Base-by-base conservation (phyloP, 164 flowering plant species). In the Macadamia integrifolia region DNA sequence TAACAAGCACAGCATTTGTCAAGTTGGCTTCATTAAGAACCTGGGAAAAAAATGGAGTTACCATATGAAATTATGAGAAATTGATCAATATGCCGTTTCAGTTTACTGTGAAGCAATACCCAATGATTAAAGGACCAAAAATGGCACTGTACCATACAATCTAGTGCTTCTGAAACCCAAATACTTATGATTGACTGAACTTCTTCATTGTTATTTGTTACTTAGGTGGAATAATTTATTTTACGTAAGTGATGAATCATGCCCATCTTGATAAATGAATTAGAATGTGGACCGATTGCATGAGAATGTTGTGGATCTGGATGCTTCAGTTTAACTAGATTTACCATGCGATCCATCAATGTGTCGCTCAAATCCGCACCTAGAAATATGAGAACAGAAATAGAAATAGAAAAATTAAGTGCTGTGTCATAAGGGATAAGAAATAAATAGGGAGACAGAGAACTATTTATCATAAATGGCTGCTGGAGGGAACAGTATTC, bases 341-440 rank as follows among this genome's bases (percentile, higher is more conserved):
- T 79, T 89, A 94, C 97, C 97, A 92, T 94, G 64, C 97, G 93
- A 79, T 92, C 99, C 99, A 94, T 94, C 83, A 92, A 77, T 9
- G 97, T 94, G 80, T 94, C 97, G 56, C 99, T 92, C 80, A 94
- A 82, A 83, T 94, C 99, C 0, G 99, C 99, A 79, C 97, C 97
- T 94, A 85, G 18, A 2, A 60, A 23, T 58, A 69, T 42, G 17
- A 59, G 44, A 69, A 57, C 30, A 67, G 30, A 61, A 59, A 48
- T 10, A 11, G 13, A 61, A 59, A 48, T 10, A 18, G 13, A 53
- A 48, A 61, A 28, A 50, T 69, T 66, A 66, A 69, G 67, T 52
- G 28, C 43, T 23, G 13, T 44, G 23, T 57, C 35, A n/a, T 13
- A 58, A 13, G 18, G 35, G 28, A 58, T 56, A 66, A 9, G 10